Evolutionary conservation across 2,329 filamentous ascomycete genomes (phyloP).

Genomic region (Cryphonectria parasitica): DNA sequence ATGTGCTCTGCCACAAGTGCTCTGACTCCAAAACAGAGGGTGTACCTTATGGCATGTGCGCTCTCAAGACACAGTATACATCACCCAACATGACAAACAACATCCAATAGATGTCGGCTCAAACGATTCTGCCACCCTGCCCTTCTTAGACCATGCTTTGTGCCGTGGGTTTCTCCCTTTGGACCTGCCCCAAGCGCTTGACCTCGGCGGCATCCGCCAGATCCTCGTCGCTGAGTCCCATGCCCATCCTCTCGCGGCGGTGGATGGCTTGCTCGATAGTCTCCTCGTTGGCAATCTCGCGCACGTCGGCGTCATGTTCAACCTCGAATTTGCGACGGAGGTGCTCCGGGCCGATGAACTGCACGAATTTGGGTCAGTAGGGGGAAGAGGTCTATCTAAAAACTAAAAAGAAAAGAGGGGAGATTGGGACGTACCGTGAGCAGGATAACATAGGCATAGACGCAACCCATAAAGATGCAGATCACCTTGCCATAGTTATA

Average conservation of each 20-base stretch:
- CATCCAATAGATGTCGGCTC: background rate
- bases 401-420: too few species aligned
- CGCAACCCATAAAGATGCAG: constrained; percentile 88
- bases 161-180: constrained; percentile 8
- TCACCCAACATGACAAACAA: background rate
- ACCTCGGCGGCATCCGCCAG: constrained; percentile 27
- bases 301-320: constrained; percentile 51
- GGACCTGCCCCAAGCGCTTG: constrained; percentile 17
- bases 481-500: constrained; percentile 84
- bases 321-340: constrained; percentile 56
- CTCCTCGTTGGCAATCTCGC: constrained; percentile 49
- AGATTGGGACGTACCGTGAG: constrained; percentile 47
- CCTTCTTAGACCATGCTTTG: constrained; percentile 1
- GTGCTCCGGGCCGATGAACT: constrained; percentile 62
- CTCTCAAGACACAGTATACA: background rate
- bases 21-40: background rate
- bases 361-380: background rate
- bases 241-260: constrained; percentile 47
- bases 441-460: constrained; percentile 66
- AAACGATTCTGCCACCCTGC: background rate
- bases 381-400: background rate
- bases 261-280: constrained; percentile 44
- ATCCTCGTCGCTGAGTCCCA: constrained; percentile 37
- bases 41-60: background rate
- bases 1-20: background rate